phyloP scores from a whole-genome alignment of 345 rosid genomes.

The Eucalyptus urophylla region DNA sequence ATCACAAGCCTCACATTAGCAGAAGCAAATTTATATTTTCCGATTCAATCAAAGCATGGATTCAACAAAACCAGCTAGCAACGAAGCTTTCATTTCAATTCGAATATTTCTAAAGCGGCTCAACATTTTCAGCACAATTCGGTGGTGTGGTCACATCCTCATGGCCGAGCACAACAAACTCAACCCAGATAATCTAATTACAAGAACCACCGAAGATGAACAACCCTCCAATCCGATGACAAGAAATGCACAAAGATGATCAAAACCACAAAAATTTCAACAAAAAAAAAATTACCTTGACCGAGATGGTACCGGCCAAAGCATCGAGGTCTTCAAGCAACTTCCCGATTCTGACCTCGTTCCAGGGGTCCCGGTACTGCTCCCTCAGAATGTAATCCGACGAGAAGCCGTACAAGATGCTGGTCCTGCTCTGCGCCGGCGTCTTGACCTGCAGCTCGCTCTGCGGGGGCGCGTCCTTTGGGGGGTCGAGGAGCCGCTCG shows the following conservation, averaged over 20 bases:
- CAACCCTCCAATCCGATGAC: not conserved
- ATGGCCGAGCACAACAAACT: not conserved
- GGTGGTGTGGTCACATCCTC: not conserved
- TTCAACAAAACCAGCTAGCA: not conserved
- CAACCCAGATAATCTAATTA: not conserved
- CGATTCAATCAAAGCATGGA: not conserved
- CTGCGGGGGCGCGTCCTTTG: conserved; percentile 78
- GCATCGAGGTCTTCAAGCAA: conserved; percentile 93
- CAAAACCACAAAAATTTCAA: not conserved
- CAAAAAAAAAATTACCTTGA: conserved; percentile 34
- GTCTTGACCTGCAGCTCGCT: conserved; percentile 48
- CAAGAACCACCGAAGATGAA: not conserved
- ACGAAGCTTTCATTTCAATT: not conserved
- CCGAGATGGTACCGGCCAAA: conserved; percentile 83
- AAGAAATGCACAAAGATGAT: not conserved
- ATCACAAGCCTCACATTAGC: not conserved
- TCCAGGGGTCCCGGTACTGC: conserved; percentile 89
- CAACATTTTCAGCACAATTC: not conserved
- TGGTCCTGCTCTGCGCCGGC: conserved; percentile 60
- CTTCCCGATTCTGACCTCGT: conserved; percentile 79
- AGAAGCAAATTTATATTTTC: not conserved
- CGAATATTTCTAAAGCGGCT: not conserved
- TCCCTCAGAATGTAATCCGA: conserved; percentile 57
- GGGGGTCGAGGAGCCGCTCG: conserved; percentile 68
- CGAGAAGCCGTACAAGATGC: conserved; percentile 55